phyloP scores from a whole-genome alignment of 164 flowering plant genomes.

The Brasenia schreberi region DNA sequence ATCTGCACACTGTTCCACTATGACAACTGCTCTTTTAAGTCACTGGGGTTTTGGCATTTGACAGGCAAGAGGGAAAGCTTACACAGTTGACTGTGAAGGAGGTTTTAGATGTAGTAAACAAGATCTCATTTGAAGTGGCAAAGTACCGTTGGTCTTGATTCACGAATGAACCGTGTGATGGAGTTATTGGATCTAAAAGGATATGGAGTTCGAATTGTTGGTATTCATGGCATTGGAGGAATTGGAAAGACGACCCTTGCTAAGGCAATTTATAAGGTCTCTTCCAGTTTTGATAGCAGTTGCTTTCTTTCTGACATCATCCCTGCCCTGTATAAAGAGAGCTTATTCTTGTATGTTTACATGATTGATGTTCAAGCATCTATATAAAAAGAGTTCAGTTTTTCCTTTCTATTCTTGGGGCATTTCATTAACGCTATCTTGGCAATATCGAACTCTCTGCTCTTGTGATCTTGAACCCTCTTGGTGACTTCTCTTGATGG shows the following conservation, averaged over 20 bases:
- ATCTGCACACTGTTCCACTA: no score
- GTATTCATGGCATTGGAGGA: constrained; percentile 1
- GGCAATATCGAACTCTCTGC: no score
- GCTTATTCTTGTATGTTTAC: no score
- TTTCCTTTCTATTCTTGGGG: no score
- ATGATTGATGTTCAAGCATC: no score
- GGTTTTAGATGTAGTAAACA: background rate
- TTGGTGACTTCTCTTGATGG: no score
- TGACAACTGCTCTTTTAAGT: background rate
- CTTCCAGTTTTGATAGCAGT: background rate
- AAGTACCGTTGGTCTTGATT: constrained; percentile 1
- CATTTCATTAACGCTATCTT: no score
- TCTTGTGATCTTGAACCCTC: no score
- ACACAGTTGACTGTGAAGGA: background rate
- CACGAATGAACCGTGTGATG: background rate
- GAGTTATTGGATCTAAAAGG: background rate
- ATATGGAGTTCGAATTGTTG: background rate
- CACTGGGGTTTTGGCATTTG: background rate
- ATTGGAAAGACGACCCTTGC: constrained; percentile 2
- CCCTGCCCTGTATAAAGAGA: no score
- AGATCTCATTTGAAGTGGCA: background rate
- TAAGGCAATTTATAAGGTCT: background rate
- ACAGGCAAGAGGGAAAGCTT: background rate
- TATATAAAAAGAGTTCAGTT: no score
- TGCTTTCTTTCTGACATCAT: background rate